phyloP scores from a whole-genome alignment of 2,329 filamentous ascomycete species.

The Nemania sp. region DNA sequence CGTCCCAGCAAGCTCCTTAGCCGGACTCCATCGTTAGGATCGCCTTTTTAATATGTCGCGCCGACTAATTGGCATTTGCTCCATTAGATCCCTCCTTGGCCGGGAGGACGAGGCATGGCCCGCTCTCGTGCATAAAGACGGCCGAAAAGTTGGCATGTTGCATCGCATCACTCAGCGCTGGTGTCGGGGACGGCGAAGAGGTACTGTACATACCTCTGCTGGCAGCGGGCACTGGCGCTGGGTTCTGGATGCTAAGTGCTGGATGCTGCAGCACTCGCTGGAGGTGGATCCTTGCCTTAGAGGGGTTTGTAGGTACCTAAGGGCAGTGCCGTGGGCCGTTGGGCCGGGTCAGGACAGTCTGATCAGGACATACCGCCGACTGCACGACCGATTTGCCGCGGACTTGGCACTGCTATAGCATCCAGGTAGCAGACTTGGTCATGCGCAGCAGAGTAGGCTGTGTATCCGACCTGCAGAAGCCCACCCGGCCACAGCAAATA shows the following conservation, averaged over 20 bases:
- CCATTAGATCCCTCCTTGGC: conserved; percentile 8
- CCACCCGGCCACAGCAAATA: conserved; percentile 34
- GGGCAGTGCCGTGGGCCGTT: conserved; percentile 20
- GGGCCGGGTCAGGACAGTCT: conserved; percentile 18
- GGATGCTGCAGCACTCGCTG: no score
- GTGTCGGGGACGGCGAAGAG: conserved; percentile 23
- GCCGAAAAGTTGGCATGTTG: conserved; percentile 28
- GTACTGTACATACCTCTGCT: conserved; percentile 9
- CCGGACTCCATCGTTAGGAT: conserved; percentile 20
- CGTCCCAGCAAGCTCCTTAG: conserved; percentile 3
- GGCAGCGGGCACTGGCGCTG: no score
- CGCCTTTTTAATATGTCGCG: conserved; percentile 26
- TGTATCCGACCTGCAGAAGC: conserved; percentile 39
- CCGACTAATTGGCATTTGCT: conserved; percentile 17
- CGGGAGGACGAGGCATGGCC: conserved; percentile 18
- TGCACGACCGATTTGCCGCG: conserved; percentile 21
- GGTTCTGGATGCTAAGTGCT: no score
- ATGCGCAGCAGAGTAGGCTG: conserved; percentile 37
- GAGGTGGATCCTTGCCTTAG: no score
- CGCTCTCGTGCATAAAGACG: conserved; percentile 27
- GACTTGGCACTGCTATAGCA: conserved; percentile 18
- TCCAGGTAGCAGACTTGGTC: conserved; percentile 21
- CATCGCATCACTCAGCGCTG: conserved; percentile 13
- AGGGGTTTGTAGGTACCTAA: background rate
- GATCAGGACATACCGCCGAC: conserved; percentile 26